Evolutionary conservation across 257 asterid genomes (phyloP).

Genomic region (Solanum appendiculatum): DNA sequence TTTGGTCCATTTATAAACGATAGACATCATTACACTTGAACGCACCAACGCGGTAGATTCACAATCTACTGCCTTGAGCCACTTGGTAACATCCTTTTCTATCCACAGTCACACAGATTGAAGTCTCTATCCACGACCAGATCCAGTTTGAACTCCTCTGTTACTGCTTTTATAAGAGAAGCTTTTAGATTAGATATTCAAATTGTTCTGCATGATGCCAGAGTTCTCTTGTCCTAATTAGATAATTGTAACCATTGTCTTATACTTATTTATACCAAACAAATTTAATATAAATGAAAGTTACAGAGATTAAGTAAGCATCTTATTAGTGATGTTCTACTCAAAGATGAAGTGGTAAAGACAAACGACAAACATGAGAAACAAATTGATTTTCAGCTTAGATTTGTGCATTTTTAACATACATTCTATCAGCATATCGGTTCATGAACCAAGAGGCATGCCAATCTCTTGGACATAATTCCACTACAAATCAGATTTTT

Average conservation of each 20-base stretch:
- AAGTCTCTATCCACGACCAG: not conserved
- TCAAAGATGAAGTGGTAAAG: not conserved
- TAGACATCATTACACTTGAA: not conserved
- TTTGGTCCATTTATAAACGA: not conserved
- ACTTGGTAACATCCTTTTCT: not conserved
- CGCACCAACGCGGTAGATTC: no score
- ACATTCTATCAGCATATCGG: not conserved
- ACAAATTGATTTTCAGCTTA: not conserved
- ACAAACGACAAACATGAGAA: not conserved
- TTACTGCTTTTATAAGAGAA: not conserved
- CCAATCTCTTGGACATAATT: not conserved
- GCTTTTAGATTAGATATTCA: not conserved
- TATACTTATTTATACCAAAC: not conserved
- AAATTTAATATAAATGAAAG: not conserved
- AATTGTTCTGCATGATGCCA: not conserved
- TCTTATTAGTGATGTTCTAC: not conserved
- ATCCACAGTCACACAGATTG: not conserved
- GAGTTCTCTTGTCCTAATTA: not conserved
- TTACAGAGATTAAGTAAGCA: not conserved
- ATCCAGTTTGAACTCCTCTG: not conserved
- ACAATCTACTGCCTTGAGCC: not conserved
- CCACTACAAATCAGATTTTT: not conserved
- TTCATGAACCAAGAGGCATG: not conserved
- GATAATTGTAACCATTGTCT: not conserved
- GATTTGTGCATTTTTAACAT: not conserved